Evolutionary conservation across 108 stramenopile genomes (phyloP), one percentile per base, ranked within the genome.

Genomic region (Chaetoceros tenuissimus): DNA sequence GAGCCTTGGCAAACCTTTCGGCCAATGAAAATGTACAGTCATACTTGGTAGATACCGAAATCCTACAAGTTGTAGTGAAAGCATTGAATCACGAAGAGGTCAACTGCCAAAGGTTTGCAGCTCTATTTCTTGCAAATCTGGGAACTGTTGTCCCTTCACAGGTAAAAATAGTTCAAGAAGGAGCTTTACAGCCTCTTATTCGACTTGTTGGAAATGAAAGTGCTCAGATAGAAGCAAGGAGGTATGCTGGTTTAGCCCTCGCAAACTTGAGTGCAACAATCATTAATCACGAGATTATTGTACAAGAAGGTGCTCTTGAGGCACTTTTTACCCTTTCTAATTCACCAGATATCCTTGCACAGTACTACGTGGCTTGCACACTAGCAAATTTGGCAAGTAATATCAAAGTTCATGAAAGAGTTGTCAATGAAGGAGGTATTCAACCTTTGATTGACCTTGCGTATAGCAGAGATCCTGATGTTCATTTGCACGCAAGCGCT

Each of bases 361-460:
- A 85, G 55, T 86, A 78, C 46, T 87, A 87, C 60, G 81, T 89
- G 34, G 91, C 76, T 21, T 79, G 77, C 56, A 77, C 81, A 34
- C 73, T 89, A 27, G 87, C 91, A 43, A 92, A 89, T 55, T 77
- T 92, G 43, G 72, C 75, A 31, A 85, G 78, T 55, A 77, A 84
- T 19, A 22, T 55, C 10, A 34, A 71, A 30, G 89, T 85, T 60
- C 87, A 92, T 62, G 66, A 58, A 46, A 76, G 72, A n/a, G 69
- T 92, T 13, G 75, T 89, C 17, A 84, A 89, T 58, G 73, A 72
- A 65, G 87, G 91, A 31, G 87, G 85, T 3, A 34, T 92, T 24
- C 87, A 92, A 57, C 78, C 87, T 17, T 61, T 89, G 31, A 79
- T 89, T 46, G 55, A 82, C 7, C 66, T 92, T 10, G 68, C 63